phyloP scores from a whole-genome alignment of 2,329 filamentous ascomycete species.

The Cladobotryum mycophilum region DNA sequence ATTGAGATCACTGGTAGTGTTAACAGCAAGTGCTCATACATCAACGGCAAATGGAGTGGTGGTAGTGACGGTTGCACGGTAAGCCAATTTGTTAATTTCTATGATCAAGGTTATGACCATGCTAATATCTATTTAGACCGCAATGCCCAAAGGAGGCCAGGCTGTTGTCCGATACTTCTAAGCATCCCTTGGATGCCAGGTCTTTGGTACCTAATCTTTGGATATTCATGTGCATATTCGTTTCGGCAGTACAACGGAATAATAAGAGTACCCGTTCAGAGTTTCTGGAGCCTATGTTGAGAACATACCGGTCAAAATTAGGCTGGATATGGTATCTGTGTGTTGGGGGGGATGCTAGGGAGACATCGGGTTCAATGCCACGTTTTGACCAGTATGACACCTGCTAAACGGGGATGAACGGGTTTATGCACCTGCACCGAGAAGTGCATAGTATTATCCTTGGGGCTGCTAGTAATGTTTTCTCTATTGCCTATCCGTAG shows the following conservation, averaged over 20 bases:
- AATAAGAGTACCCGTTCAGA: not conserved
- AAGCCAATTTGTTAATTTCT: constrained; percentile 35
- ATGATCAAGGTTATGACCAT: not conserved
- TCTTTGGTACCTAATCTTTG: constrained; percentile 22
- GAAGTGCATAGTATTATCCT: not conserved
- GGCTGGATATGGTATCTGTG: not conserved
- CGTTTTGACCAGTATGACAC: not conserved
- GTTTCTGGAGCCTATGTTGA: not conserved
- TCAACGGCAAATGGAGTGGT: constrained; percentile 55
- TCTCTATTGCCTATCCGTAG: constrained; percentile 6
- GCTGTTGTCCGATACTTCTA: constrained; percentile 41
- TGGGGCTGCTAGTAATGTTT: constrained; percentile 4
- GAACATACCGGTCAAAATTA: not conserved
- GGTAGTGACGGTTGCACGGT: constrained; percentile 70
- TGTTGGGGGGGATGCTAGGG: no score
- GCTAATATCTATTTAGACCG: constrained; percentile 32
- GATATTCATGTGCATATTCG: constrained; percentile 31
- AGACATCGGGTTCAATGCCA: not conserved
- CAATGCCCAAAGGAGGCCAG: constrained; percentile 33
- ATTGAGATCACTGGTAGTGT: constrained; percentile 68
- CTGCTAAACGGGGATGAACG: no score
- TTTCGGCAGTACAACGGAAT: constrained; percentile 16
- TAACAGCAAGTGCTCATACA: constrained; percentile 55
- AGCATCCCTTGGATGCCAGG: constrained; percentile 6
- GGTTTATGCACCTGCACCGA: not conserved